These are phyloP conservation scores for Amphibolis antarctica DNA, from an alignment of 106 monocot species.

Conservation along the genomic window DNA sequence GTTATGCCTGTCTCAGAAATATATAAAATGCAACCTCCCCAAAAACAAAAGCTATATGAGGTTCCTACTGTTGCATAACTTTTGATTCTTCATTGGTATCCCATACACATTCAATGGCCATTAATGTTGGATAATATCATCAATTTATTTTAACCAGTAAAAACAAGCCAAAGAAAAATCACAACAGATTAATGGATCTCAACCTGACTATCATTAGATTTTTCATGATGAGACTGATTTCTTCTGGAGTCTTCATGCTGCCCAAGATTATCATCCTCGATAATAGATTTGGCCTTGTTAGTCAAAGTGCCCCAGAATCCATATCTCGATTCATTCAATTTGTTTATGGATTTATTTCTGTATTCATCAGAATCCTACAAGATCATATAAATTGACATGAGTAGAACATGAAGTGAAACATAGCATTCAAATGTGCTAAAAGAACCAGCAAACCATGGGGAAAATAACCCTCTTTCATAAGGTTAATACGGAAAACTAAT, in stretches of 20 bases:
- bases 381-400: no score
- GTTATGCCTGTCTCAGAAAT: no score
- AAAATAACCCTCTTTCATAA: no score
- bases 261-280: constrained; percentile 15
- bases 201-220: constrained; percentile 33
- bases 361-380: constrained; percentile 37
- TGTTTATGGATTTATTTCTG: constrained; percentile 46
- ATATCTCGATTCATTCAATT: constrained; percentile 41
- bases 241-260: neutral
- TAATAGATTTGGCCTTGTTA: constrained; percentile 15
- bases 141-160: neutral
- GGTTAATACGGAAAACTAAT: no score
- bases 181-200: neutral
- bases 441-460: no score
- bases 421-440: no score
- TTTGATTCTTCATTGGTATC: neutral
- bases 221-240: neutral
- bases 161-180: neutral
- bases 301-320: constrained; percentile 32
- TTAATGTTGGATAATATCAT: neutral
- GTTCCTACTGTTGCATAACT: neutral
- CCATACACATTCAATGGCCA: neutral
- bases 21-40: no score
- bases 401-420: no score
- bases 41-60: no score